Conservation (phyloP, 2,329 filamentous ascomycete genomes). For the Knufia petricola region DNA sequence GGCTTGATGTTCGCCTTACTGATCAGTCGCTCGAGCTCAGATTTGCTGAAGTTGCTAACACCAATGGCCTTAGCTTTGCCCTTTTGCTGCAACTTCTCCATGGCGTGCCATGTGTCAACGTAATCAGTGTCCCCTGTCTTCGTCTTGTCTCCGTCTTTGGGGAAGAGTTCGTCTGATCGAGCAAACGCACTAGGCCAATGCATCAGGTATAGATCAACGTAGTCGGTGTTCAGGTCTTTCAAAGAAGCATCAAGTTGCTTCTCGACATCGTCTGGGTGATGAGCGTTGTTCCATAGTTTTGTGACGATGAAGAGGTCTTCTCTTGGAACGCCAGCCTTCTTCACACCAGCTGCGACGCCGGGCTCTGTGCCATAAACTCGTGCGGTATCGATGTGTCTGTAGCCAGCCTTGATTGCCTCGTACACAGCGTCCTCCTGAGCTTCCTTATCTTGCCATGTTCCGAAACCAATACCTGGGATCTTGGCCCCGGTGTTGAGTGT, state of each 20-base stretch:
- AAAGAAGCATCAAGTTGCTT: conserved; percentile 41
- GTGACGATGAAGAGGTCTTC: conserved; percentile 40
- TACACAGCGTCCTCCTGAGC: conserved; percentile 39
- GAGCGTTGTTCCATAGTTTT: conserved; percentile 53
- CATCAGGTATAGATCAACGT: conserved; percentile 44
- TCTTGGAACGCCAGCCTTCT: conserved; percentile 21
- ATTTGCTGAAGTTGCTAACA: conserved; percentile 43
- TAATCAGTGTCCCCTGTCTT: conserved; percentile 38
- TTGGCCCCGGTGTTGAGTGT: conserved; percentile 27
- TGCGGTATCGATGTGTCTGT: conserved; percentile 38
- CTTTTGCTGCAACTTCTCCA: conserved; percentile 34
- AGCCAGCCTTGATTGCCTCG: conserved; percentile 33
- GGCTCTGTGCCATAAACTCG: conserved; percentile 35
- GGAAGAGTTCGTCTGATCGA: conserved; percentile 38
- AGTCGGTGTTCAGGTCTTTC: conserved; percentile 42
- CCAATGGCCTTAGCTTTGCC: conserved; percentile 43
- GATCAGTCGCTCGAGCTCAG: conserved; percentile 40
- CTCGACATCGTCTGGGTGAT: conserved; percentile 42
- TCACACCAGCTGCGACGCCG: conserved; percentile 42
- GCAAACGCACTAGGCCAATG: conserved; percentile 48
- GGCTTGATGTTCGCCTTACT: conserved; percentile 37
- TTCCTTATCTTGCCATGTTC: conserved; percentile 32
- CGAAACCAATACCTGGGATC: conserved; percentile 27
- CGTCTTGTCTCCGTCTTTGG: conserved; percentile 36
- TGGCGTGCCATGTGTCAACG: conserved; percentile 44